Conservation (phyloP, 2,329 filamentous ascomycete species). For the Knufia fluminis region DNA sequence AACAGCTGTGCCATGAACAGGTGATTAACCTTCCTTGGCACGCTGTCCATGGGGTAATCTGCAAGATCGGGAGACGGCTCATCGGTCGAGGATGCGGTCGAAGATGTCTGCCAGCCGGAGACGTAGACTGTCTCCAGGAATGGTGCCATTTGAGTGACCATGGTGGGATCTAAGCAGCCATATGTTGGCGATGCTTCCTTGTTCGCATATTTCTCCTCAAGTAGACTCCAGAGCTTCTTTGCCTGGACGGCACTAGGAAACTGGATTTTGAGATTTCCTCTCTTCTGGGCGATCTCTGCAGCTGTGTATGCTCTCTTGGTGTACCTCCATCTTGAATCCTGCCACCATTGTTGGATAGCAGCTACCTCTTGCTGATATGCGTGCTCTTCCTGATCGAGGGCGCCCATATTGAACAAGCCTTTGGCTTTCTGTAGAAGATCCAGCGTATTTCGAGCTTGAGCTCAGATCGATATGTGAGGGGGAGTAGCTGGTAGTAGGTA, state of each 20-base stretch:
- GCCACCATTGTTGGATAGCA: conserved; percentile 90
- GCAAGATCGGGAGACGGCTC: conserved; percentile 96
- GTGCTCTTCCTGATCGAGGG: conserved; percentile 58
- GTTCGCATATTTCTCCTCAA: conserved; percentile 76
- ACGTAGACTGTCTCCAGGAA: conserved; percentile 98
- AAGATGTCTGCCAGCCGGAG: conserved; percentile 97
- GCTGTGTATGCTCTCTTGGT: conserved; percentile 90
- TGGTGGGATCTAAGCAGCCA: conserved; percentile 93
- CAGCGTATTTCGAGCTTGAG: neutral
- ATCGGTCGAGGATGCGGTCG: conserved; percentile 86
- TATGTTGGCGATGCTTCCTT: conserved; percentile 88
- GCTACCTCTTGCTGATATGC: conserved; percentile 74
- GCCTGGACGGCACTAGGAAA: conserved; percentile 82
- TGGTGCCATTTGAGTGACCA: conserved; percentile 99
- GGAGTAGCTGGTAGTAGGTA: neutral
- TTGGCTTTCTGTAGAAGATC: conserved; percentile 12
- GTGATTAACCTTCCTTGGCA: conserved; percentile 96
- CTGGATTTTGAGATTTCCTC: conserved; percentile 79
- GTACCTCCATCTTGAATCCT: conserved; percentile 79
- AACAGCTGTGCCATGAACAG: conserved; percentile 98
- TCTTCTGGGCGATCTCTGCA: conserved; percentile 93
- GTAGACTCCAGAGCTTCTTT: conserved; percentile 89
- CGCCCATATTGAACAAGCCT: conserved; percentile 29
- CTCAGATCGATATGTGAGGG: neutral
- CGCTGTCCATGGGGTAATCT: conserved; percentile 95